Conservation (phyloP, 1,284 basidiomycete species). For the Trichosporon asahii region DNA sequence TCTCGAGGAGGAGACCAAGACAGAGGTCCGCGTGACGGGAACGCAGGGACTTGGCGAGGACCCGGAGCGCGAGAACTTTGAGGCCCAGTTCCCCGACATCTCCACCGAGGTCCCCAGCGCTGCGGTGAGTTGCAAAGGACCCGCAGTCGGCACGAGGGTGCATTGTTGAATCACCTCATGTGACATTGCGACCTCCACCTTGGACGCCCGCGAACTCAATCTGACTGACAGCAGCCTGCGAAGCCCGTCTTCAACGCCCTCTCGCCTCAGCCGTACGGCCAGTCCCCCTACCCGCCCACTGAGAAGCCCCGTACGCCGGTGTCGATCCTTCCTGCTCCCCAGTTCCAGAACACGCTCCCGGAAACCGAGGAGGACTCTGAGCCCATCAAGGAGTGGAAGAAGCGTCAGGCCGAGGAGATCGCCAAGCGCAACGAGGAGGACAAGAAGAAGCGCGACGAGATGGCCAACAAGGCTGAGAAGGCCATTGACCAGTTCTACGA, state of each 20-base stretch:
- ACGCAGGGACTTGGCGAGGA: slow-evolving; percentile 47
- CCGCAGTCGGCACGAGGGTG: not conserved
- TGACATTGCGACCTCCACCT: not conserved
- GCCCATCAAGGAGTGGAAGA: slow-evolving; percentile 85
- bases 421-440: slow-evolving; percentile 73
- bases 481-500: slow-evolving; percentile 96
- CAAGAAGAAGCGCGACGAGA: slow-evolving; percentile 76
- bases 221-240: slow-evolving; percentile 17
- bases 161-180: slow-evolving; percentile 6
- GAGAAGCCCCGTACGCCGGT: slow-evolving; percentile 59
- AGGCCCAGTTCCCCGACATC: slow-evolving; percentile 86
- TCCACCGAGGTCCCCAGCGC: slow-evolving; percentile 51
- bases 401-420: slow-evolving; percentile 81
- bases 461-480: slow-evolving; percentile 81
- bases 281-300: slow-evolving; percentile 49
- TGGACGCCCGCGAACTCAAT: too few relatives aligned
- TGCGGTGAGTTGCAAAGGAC: slow-evolving; percentile 12
- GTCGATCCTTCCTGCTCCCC: slow-evolving; percentile 61
- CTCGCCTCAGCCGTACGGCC: slow-evolving; percentile 44
- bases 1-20: slow-evolving; percentile 40
- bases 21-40: slow-evolving; percentile 73
- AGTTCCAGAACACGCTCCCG: slow-evolving; percentile 45
- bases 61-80: slow-evolving; percentile 84
- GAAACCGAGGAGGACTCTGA: slow-evolving; percentile 74
- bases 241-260: slow-evolving; percentile 50